Evolutionary conservation across 192 early-diverging fungal species (phyloP), one percentile per base, ranked within the genome.

Genomic region (Backusella liffmaniae): DNA sequence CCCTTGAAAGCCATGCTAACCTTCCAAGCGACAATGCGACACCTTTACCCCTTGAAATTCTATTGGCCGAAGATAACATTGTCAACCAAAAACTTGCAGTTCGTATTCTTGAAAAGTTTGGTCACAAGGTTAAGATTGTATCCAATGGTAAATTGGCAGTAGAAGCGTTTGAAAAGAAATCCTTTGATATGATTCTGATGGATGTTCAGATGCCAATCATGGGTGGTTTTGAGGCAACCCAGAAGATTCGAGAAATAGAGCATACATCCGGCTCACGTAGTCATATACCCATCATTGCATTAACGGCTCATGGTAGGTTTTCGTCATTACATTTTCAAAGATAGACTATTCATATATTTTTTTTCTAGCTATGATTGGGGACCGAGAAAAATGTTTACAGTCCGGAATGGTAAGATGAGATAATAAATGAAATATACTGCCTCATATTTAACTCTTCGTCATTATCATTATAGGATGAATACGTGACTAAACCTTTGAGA

Each of bases 121-220:
- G 92, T 32, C 91, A 95, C 84, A 91, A 88, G 70, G 92, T 92
- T 37, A 85, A 86, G 67, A 90, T 96, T 30, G 94, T 93, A 0
- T 83, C 91, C 69, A 95, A 96, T 72, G 94, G 94, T 46, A 86
- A 91, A 78, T 68, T 91, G 82, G 94, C 94, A 0, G 92, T 95
- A 4, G 93, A 95, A 75, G 86, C 83, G 4, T 92, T 92, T 46
- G 83, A 80, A 39, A 71, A 32, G 35, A 53, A 67, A 36, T 10
- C 74, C 0, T 88, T 91, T 83, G 82, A 88, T 76, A n/a, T 91
- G 73, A 92, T 96, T 49, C 76, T 96, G 62, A 96, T 96, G 95
- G 95, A 96, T 74, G 91, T 94, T 30, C 93, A 82, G 85, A 94
- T 96, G 95, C 95, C 95, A 3, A 88, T 95, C 26, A 94, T 95